Evolutionary conservation across 768 basidiomycete species (phyloP), one percentile per base, ranked within the genome.

Genomic region (Mycena amicta): DNA sequence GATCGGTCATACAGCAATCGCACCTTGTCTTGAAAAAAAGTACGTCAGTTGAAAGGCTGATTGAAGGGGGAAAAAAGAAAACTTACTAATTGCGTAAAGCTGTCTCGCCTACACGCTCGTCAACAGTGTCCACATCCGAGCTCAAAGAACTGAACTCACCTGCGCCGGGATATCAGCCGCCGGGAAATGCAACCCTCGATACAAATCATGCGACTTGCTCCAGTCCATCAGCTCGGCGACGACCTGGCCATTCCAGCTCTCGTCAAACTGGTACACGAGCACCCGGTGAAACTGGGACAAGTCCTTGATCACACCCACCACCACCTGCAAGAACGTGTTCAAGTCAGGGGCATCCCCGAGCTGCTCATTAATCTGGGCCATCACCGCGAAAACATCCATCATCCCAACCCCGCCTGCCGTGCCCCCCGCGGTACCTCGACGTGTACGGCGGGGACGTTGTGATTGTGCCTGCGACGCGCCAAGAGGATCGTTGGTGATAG

Each of bases 181-280:
- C 15, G 88, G 88, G 67, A 90, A 91, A 66, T 88, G 86, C 52
- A 91, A 68, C 0, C 88, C 89, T 57, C 79, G 82, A 70, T 84
- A 93, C 37, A 93, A 70, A 71, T 92, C 89, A 56, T 84, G 84
- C 18, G 88, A 86, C 67, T 83, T 79, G 52, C 76, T 80, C 88
- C 88, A 90, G 68, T 94, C 91, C 20, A 92, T 84, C 28, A 93
- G 74, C 69, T 94, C 91, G 0, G 90, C 84, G 3, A 92, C 86
- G 40, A 89, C 84, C 70, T 89, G 81, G 20, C 90, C 90, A 66
- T 91, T 90, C 84, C 86, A 90, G n/a, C 69, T 55, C 66, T 90
- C 87, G 70, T 92, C 89, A 65, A 92, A 91, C 71, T 91, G 90
- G 67, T 93, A 94, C 8, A 91, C 78, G 71, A 94, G 74, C 29